Percentiles rank a stretch among this genome's conserved stretches.
These are phyloP conservation scores for Candida adriatica DNA, from an alignment of 805 yeast genomes.

Conservation along the genomic window DNA sequence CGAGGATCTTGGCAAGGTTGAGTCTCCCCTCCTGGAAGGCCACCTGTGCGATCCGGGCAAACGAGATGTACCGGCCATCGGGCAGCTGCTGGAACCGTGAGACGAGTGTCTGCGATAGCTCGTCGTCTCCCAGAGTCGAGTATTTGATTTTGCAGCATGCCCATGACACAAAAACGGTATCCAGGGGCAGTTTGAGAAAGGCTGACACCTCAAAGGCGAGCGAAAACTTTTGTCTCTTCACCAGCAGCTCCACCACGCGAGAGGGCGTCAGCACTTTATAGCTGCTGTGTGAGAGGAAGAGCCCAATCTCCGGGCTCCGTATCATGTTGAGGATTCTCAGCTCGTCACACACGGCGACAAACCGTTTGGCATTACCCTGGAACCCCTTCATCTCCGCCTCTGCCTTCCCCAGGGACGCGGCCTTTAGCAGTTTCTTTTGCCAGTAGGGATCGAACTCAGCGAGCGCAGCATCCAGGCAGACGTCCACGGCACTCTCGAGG, in stretches of 20 bases:
- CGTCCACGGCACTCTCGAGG: slow-evolving; percentile 54
- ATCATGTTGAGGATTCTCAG: slow-evolving; percentile 66
- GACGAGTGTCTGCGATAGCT: slow-evolving; percentile 43
- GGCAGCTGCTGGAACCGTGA: slow-evolving; percentile 33
- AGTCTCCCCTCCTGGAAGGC: slow-evolving; percentile 82
- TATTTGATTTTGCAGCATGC: slow-evolving; percentile 61
- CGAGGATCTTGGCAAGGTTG: slow-evolving; percentile 57
- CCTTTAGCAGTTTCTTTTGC: slow-evolving; percentile 75
- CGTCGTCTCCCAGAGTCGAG: slow-evolving; percentile 51
- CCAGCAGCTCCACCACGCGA: slow-evolving; percentile 47
- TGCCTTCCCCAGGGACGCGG: slow-evolving; percentile 83
- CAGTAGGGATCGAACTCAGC: slow-evolving; percentile 71
- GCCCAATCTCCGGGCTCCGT: slow-evolving; percentile 56
- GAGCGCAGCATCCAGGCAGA: slow-evolving; percentile 66
- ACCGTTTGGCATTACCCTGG: slow-evolving; percentile 38
- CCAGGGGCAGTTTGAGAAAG: slow-evolving; percentile 38
- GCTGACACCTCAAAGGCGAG: slow-evolving; percentile 58
- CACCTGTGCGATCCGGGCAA: slow-evolving; percentile 49
- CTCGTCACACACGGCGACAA: slow-evolving; percentile 53
- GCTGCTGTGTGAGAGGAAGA: slow-evolving; percentile 58
- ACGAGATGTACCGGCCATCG: slow-evolving; percentile 39
- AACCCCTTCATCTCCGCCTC: slow-evolving; percentile 27
- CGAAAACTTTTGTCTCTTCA: slow-evolving; percentile 52
- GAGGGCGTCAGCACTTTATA: slow-evolving; percentile 46
- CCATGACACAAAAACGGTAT: slow-evolving; percentile 68